Conservation (phyloP, 345 rosid genomes). For the Hevea brasiliensis region DNA sequence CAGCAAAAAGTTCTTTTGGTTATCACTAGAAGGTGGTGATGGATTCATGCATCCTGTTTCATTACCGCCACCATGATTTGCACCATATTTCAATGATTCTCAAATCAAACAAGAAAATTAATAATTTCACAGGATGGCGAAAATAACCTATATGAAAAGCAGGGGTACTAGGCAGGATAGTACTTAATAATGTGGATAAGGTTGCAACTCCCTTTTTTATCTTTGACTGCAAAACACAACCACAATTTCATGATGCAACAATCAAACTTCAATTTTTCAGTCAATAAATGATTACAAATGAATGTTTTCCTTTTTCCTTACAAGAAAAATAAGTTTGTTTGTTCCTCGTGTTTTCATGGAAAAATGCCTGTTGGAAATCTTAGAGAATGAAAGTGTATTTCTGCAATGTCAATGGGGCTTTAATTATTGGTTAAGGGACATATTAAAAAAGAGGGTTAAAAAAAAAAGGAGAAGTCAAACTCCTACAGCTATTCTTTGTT, state of each 20-base stretch:
- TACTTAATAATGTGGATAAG: constrained; percentile 29
- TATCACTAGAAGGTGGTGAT: too few relatives aligned
- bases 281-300: background rate
- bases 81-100: background rate
- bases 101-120: background rate
- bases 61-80: too few relatives aligned
- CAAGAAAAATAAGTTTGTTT: background rate
- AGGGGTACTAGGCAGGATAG: constrained; percentile 25
- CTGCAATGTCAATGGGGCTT: background rate
- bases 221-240: constrained; percentile 53
- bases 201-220: constrained; percentile 65
- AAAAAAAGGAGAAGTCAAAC: constrained; percentile 7
- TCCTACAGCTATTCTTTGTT: background rate
- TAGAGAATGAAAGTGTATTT: background rate
- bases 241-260: constrained; percentile 1
- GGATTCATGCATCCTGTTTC: too few relatives aligned
- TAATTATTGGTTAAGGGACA: constrained; percentile 2
- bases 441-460: background rate
- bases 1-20: too few relatives aligned
- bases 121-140: background rate
- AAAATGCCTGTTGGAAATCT: constrained; percentile 1
- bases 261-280: background rate
- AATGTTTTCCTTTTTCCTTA: background rate
- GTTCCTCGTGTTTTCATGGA: constrained; percentile 1
- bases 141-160: constrained; percentile 37